Evolutionary conservation across 2,329 filamentous ascomycete genomes (phyloP), one percentile per base, ranked within the genome.

Genomic region (Stenocarpella maydis): DNA sequence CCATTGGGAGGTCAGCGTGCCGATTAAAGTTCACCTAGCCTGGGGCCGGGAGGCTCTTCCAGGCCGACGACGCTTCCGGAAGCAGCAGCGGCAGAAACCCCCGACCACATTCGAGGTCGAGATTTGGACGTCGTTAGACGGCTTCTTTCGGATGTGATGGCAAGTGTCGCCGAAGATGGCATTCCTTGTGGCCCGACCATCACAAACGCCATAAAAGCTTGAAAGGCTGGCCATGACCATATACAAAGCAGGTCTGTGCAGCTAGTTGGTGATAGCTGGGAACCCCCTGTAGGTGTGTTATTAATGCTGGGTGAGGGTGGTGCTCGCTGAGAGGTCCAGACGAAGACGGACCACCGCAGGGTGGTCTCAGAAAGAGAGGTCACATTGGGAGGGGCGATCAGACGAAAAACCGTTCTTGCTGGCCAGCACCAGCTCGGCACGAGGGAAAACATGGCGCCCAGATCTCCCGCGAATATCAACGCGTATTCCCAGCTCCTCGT

Each of bases 371-470:
- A 26, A 61, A 61, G 58, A 49, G 58, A 49, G 43, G 58, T 63
- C 58, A 63, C 58, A 49, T 43, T 63, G 28, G 19, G 43, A 24
- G 58, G 28, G 58, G 28, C 58, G 58, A 63, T 63, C 58, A 63
- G 58, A 63, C 58, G 58, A 63, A 43, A 37, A 37, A 49, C 28
- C 24, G 10, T 47, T 15, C 21, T 19, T 63, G n/a, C 28, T 37
- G 15, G 43, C 58, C 58, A 49, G 49, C 43, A 37, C 58, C 14
- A 63, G 26, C 5, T 21, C 43, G 41, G 37, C 58, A 49, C 43
- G 41, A 41, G 14, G 34, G 24, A 24, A 26, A 9, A 26, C 37
- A 63, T 34, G 26, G 8, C 58, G 28, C 47, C 58, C n/a, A 26
- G 3, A 34, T 34, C 24, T 34, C 58, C 58, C 26, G 41, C 41